Percentiles rank a stretch among this genome's conserved stretches.
These are phyloP conservation scores for Solanum hybrid DNA, from an alignment of 305 asterid species.

Conservation along the genomic window DNA sequence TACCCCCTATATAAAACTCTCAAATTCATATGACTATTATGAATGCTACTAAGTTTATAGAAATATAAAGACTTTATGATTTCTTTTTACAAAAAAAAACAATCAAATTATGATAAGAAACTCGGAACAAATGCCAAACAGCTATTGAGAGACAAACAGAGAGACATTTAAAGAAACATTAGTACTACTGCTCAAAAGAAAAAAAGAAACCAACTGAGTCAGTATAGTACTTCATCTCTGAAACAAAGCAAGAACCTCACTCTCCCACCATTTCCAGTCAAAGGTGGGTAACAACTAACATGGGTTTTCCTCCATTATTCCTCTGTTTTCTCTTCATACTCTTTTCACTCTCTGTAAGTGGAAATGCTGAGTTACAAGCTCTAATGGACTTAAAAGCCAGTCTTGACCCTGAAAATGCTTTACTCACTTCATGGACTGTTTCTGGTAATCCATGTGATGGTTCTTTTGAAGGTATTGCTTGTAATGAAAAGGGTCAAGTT, in stretches of 20 bases:
- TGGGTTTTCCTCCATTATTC: constrained; percentile 23
- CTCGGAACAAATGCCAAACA: too few species aligned
- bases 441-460: constrained; percentile 68
- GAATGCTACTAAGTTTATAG: too few species aligned
- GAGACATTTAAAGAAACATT: neutral
- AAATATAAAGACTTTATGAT: too few species aligned
- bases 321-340: constrained; percentile 21
- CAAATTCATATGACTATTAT: too few species aligned
- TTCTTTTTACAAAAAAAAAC: too few species aligned
- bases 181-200: neutral
- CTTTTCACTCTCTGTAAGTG: constrained; percentile 12
- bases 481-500: constrained; percentile 63
- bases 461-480: constrained; percentile 67
- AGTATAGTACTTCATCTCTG: neutral
- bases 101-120: too few species aligned
- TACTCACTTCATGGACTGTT: constrained; percentile 61
- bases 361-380: constrained; percentile 38
- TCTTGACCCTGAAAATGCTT: constrained; percentile 61
- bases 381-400: constrained; percentile 58
- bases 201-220: neutral
- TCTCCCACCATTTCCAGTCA: neutral
- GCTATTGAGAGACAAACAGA: neutral
- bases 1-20: neutral
- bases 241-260: neutral
- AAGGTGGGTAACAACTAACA: constrained; percentile 3